Conservation (phyloP, 2,329 filamentous ascomycete genomes). For the Zopfia rhizophila region DNA sequence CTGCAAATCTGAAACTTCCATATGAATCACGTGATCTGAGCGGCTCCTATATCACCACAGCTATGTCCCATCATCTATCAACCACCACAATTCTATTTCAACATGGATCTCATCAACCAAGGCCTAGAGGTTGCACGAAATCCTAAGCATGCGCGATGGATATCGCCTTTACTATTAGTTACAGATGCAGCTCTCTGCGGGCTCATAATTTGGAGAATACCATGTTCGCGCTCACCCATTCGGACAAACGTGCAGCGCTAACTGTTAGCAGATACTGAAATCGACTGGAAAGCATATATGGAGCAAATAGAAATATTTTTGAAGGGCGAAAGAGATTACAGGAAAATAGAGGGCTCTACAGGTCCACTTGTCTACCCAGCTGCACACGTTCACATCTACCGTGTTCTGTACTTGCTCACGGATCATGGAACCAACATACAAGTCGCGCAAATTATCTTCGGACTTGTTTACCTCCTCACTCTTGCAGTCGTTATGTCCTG, state of each 20-base stretch:
- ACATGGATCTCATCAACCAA: conserved; percentile 51
- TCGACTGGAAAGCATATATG: conserved; percentile 98
- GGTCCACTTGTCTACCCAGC: conserved; percentile 96
- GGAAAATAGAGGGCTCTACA: conserved; percentile 84
- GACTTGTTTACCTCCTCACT: conserved; percentile 78
- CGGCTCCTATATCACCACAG: conserved; percentile 31
- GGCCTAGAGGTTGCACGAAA: conserved; percentile 59
- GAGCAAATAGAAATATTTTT: conserved; percentile 85
- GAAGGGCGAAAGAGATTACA: conserved; percentile 88
- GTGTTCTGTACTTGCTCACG: conserved; percentile 80
- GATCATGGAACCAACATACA: conserved; percentile 78
- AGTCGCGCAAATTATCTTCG: conserved; percentile 86
- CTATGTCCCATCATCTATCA: conserved; percentile 12
- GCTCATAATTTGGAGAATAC: conserved; percentile 80
- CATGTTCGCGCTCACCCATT: conserved; percentile 70
- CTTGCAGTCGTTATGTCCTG: conserved; percentile 82
- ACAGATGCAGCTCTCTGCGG: conserved; percentile 77
- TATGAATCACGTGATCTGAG: conserved; percentile 35
- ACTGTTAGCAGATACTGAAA: conserved; percentile 81
- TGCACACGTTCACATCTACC: conserved; percentile 92
- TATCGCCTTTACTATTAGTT: conserved; percentile 73
- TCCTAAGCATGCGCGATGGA: conserved; percentile 68
- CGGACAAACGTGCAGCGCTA: conserved; percentile 12
- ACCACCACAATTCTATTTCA: conserved; percentile 14
- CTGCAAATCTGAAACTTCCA: conserved; percentile 34